Conservation (phyloP, 1,284 basidiomycete genomes). For the Fomitopsis pinicola region DNA sequence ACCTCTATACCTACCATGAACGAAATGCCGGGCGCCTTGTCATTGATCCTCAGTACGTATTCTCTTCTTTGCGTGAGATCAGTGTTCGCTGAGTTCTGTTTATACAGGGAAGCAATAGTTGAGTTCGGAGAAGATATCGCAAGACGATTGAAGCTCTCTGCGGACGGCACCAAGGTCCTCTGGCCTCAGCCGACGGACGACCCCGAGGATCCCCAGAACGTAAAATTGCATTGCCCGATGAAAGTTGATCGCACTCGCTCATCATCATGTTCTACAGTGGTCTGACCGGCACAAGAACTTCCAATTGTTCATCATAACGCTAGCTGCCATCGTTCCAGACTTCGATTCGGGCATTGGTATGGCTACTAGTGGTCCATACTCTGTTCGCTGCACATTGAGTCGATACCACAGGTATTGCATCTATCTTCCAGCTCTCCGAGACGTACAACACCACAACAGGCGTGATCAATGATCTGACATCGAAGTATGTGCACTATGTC, state of each 20-base stretch:
- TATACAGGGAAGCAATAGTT: constrained; percentile 45
- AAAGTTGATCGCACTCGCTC: constrained; percentile 14
- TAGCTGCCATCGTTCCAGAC: constrained; percentile 66
- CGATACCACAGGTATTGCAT: constrained; percentile 37
- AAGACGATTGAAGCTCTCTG: constrained; percentile 41
- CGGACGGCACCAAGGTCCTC: constrained; percentile 44
- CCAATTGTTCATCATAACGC: constrained; percentile 54
- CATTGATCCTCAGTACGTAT: constrained; percentile 50
- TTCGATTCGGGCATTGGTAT: constrained; percentile 62
- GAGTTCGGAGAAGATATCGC: constrained; percentile 50
- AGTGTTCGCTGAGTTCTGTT: background rate
- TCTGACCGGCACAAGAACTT: constrained; percentile 43
- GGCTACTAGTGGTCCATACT: constrained; percentile 55
- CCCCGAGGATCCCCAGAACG: constrained; percentile 63
- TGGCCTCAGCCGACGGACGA: constrained; percentile 66
- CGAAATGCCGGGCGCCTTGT: constrained; percentile 54
- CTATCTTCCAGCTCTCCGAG: constrained; percentile 53
- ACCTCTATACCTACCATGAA: constrained; percentile 47
- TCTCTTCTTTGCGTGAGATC: background rate
- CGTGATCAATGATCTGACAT: constrained; percentile 61
- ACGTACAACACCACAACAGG: constrained; percentile 55
- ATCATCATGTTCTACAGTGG: constrained; percentile 31
- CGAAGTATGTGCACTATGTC: constrained; percentile 38
- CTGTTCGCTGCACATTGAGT: background rate
- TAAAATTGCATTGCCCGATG: constrained; percentile 21